phyloP scores from a whole-genome alignment of 2,329 filamentous ascomycete species.

The Cladophialophora immunda region DNA sequence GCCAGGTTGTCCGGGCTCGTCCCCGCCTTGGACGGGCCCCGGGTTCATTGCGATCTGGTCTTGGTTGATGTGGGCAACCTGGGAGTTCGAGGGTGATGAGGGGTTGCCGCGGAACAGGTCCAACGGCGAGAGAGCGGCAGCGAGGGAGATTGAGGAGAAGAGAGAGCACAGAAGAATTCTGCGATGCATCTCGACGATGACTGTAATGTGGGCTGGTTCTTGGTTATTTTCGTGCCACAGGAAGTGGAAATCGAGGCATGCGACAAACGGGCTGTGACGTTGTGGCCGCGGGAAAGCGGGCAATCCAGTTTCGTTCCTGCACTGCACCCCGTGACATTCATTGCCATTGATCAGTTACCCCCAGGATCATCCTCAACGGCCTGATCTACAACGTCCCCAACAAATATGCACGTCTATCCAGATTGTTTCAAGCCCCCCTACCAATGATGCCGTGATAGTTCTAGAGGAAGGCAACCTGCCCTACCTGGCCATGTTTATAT shows the following conservation, averaged over 20 bases:
- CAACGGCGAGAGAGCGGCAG: conserved; percentile 26
- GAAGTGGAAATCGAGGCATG: neutral
- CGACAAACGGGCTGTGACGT: conserved; percentile 5
- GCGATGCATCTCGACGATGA: conserved; percentile 25
- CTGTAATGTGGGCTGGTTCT: neutral
- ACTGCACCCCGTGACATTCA: neutral
- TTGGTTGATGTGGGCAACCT: conserved; percentile 9
- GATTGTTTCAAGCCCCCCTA: neutral
- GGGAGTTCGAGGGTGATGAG: neutral
- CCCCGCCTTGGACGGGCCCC: conserved; percentile 24
- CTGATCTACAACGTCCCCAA: neutral
- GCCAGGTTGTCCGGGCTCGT: conserved; percentile 5
- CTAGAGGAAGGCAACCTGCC: neutral
- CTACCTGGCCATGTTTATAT: neutral
- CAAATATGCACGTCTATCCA: neutral
- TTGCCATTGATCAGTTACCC: neutral
- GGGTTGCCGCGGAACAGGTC: conserved; percentile 21
- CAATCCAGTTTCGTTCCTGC: neutral
- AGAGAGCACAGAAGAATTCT: conserved; percentile 24
- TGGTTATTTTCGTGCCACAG: neutral
- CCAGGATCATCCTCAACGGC: neutral
- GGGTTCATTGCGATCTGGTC: conserved; percentile 35
- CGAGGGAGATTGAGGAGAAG: conserved; percentile 30
- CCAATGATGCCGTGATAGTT: neutral
- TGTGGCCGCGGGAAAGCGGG: neutral